phyloP scores from a whole-genome alignment of 805 yeast species.

The Starmerella bombicola region DNA sequence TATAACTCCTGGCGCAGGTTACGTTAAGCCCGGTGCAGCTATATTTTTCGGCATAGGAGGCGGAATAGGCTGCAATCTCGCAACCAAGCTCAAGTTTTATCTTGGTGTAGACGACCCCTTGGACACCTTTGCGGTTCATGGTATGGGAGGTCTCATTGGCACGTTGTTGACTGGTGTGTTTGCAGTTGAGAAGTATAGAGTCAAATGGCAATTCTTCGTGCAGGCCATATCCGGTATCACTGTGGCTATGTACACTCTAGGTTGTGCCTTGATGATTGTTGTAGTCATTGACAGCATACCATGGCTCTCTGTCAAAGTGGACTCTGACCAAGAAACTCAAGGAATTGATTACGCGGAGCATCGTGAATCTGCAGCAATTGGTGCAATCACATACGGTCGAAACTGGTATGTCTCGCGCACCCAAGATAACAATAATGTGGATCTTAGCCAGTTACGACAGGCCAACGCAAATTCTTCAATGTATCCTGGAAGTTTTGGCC shows the following conservation, averaged over 20 bases:
- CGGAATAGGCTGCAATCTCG: slow-evolving; percentile 67
- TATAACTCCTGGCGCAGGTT: slow-evolving; percentile 95
- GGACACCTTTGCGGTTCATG: slow-evolving; percentile 73
- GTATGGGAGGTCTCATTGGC: slow-evolving; percentile 33
- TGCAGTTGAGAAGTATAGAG: slow-evolving; percentile 55
- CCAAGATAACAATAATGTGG: neutral
- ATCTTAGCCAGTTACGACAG: slow-evolving; percentile 12
- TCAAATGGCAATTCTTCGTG: slow-evolving; percentile 62
- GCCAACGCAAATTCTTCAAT: slow-evolving; percentile 20
- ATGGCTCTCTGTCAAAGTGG: slow-evolving; percentile 65
- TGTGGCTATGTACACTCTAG: slow-evolving; percentile 63
- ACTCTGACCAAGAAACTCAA: slow-evolving; percentile 72
- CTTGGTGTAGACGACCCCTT: slow-evolving; percentile 83
- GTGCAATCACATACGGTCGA: slow-evolving; percentile 1
- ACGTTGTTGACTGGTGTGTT: slow-evolving; percentile 75
- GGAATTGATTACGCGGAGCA: slow-evolving; percentile 86
- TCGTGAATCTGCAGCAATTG: slow-evolving; percentile 60
- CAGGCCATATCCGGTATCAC: slow-evolving; percentile 72
- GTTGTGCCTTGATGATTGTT: slow-evolving; percentile 56
- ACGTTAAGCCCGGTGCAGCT: slow-evolving; percentile 73
- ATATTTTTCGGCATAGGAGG: slow-evolving; percentile 62
- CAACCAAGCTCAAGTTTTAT: slow-evolving; percentile 63
- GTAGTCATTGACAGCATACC: slow-evolving; percentile 62
- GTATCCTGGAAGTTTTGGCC: slow-evolving; percentile 20
- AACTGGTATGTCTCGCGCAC: slow-evolving; percentile 1